A percentile compares a stretch with the other conserved stretches of the same genome.
phyloP scores from a whole-genome alignment of 306 rosid species.

The Vicia sativa region DNA sequence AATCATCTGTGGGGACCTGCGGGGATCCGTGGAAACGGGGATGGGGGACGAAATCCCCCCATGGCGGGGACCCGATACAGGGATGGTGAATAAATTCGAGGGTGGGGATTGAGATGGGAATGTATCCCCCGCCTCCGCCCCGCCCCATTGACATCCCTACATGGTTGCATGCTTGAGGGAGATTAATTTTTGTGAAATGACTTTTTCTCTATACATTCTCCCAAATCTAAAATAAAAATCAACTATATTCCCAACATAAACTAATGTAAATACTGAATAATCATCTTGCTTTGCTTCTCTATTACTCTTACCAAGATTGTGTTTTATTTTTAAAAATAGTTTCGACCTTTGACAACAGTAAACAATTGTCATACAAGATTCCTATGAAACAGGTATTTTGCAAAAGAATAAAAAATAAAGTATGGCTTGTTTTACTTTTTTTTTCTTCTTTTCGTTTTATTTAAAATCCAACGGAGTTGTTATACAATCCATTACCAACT shows the following conservation, averaged over 20 bases:
- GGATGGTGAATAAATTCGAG: too few relatives aligned
- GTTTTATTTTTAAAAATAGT: not conserved
- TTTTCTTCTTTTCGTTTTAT: not conserved
- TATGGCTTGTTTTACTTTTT: not conserved
- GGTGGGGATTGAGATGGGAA: too few relatives aligned
- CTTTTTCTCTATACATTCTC: not conserved
- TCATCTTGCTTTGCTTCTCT: constrained; percentile 15
- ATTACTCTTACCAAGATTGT: not conserved
- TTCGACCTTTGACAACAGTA: not conserved
- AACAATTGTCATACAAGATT: constrained; percentile 2
- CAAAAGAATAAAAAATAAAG: not conserved
- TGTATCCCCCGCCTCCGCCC: too few relatives aligned
- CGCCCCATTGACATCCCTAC: too few relatives aligned
- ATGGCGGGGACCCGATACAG: too few relatives aligned
- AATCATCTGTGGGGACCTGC: too few relatives aligned
- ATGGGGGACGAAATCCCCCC: too few relatives aligned
- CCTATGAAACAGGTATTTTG: not conserved
- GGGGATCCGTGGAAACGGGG: too few relatives aligned
- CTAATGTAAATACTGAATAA: not conserved
- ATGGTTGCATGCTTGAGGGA: not conserved
- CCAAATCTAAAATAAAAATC: not conserved
- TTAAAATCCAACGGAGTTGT: not conserved
- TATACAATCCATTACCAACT: not conserved
- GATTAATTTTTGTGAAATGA: not conserved
- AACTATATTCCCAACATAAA: not conserved